Percentiles rank a stretch among this genome's conserved stretches.
Evolutionary conservation across 345 rosid genomes (phyloP).

Genomic region (Salix purpurea): DNA sequence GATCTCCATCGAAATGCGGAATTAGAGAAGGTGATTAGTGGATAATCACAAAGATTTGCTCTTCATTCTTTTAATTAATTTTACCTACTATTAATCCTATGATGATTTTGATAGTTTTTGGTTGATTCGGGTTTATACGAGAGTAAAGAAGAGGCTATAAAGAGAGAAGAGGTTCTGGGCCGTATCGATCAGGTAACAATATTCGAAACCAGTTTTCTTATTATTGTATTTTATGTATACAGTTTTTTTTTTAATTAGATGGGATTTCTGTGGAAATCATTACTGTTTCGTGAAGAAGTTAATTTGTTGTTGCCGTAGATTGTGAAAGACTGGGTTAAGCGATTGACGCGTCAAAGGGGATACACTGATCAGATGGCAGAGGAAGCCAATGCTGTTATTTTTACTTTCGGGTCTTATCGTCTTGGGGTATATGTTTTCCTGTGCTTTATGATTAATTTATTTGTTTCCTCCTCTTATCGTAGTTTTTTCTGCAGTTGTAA

Average conservation of each 20-base stretch:
- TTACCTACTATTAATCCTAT: not conserved
- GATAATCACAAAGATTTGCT: too few relatives aligned
- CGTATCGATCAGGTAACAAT: conserved; percentile 20
- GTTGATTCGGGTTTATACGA: conserved; percentile 27
- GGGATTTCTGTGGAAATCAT: not conserved
- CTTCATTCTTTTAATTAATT: not conserved
- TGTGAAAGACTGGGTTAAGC: conserved; percentile 30
- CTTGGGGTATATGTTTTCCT: conserved; percentile 48
- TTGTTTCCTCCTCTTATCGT: too few relatives aligned
- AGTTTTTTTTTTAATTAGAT: not conserved
- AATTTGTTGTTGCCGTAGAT: conserved; percentile 6
- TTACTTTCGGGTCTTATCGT: conserved; percentile 87
- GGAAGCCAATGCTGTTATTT: conserved; percentile 83
- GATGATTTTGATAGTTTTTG: conserved; percentile 12
- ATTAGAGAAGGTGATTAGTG: conserved; percentile 15
- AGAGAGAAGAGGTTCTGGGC: conserved; percentile 23
- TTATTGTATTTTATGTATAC: not conserved
- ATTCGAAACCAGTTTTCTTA: too few relatives aligned
- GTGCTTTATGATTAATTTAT: too few relatives aligned
- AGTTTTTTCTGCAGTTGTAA: not conserved
- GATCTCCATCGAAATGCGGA: conserved; percentile 23
- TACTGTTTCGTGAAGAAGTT: not conserved
- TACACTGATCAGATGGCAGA: conserved; percentile 79
- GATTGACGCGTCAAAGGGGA: conserved; percentile 23
- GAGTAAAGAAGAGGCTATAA: conserved; percentile 20